Base-by-base conservation (phyloP, 2,329 filamentous ascomycete species). In the Apiospora aurea region DNA sequence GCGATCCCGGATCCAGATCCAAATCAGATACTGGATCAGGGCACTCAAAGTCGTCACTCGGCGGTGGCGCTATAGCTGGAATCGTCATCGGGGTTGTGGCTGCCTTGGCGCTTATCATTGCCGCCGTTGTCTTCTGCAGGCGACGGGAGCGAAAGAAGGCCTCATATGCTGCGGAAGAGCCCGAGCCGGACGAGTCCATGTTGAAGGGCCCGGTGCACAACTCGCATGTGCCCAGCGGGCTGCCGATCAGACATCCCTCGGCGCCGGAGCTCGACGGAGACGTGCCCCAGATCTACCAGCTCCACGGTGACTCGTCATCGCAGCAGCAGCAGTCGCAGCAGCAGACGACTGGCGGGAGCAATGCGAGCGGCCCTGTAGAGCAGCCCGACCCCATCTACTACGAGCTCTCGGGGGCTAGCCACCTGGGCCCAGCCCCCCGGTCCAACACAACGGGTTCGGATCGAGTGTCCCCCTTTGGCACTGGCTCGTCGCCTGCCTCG, bases 141-240 rank as follows among this genome's bases (percentile, higher is more conserved):
- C 57, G 57, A 10, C 57, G 57, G 4, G 74, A 75, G 46, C 74
- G 75, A 16, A 76, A 75, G 53, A 76, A 76, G 73, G 69, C 67
- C 14, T 34, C 64, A 34, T 77, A 72, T 44, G 71, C 73, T 3
- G 73, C 73, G 10, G 71, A 72, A 21, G 70, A 77, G 2, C 77
- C 77, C 34, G 72, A 75, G 67, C 74, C 77, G 0, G 78, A 79
- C 38, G 74, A 75, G 41, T 73, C 76, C 2, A 74, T 80, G 4
- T 72, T 81, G 38, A 77, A 75, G 5, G 79, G 79, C 1, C 79
- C 79, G 0, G 75, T 80, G 5, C 77, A 80, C 73, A 80, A 80
- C 72, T 73, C 72, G 57, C 78, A 75, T 13, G 76, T 75, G 5
- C 77, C 78, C 0, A 67, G 14, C 67, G 74, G 53, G 71, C 72